These are phyloP conservation scores for Astragalus membranaceus DNA, from an alignment of 306 rosid genomes.

Conservation along the genomic window DNA sequence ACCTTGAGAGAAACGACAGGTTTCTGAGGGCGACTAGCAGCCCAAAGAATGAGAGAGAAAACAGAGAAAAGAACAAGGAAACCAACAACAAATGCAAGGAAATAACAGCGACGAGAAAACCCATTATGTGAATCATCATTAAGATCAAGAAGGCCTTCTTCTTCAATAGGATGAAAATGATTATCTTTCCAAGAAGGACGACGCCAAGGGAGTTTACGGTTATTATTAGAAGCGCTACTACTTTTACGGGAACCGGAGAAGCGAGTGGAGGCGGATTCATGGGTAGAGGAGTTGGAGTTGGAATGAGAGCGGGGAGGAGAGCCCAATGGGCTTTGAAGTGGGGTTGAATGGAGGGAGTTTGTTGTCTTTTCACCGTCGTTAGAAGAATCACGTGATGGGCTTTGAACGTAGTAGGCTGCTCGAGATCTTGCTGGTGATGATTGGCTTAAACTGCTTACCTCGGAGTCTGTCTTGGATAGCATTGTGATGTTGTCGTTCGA, in stretches of 20 bases:
- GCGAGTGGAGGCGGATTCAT: slow-evolving; percentile 86
- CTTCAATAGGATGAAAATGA: slow-evolving; percentile 57
- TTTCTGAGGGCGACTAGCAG: slow-evolving; percentile 72
- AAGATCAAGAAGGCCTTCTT: slow-evolving; percentile 66
- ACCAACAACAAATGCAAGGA: slow-evolving; percentile 41
- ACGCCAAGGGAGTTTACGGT: slow-evolving; percentile 41
- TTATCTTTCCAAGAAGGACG: slow-evolving; percentile 69
- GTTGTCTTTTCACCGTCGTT: slow-evolving; percentile 87
- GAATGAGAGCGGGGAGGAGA: slow-evolving; percentile 95
- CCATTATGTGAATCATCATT: slow-evolving; percentile 10
- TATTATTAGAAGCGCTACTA: not conserved
- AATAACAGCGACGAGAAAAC: slow-evolving; percentile 56
- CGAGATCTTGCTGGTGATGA: slow-evolving; percentile 68
- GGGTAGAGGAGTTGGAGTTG: slow-evolving; percentile 90
- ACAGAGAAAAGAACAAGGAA: slow-evolving; percentile 46
- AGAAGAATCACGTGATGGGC: slow-evolving; percentile 85
- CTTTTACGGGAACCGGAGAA: slow-evolving; percentile 61
- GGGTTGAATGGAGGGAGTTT: slow-evolving; percentile 77
- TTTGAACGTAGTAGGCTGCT: slow-evolving; percentile 69
- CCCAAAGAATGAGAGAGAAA: slow-evolving; percentile 85
- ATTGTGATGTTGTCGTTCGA: slow-evolving; percentile 18
- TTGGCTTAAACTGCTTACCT: slow-evolving; percentile 73
- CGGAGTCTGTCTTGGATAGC: slow-evolving; percentile 79
- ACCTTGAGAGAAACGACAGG: slow-evolving; percentile 66
- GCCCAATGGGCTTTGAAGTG: slow-evolving; percentile 75